phyloP scores from a whole-genome alignment of 2,329 filamentous ascomycete species.

The Escovopsis weberi region DNA sequence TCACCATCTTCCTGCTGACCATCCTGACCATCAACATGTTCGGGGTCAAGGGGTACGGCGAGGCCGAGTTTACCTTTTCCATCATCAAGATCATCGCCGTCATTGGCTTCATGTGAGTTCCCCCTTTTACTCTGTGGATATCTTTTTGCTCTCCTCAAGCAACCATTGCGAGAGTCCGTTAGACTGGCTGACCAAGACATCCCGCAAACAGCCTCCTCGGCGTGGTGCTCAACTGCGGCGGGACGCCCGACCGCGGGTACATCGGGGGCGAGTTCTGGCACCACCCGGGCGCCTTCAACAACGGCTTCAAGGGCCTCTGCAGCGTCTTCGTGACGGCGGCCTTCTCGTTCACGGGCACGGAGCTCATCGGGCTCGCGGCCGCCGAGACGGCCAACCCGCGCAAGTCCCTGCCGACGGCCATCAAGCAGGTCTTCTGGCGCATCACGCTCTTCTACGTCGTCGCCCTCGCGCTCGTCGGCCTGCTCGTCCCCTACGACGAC shows the following conservation, averaged over 20 bases:
- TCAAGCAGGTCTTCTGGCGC: constrained; percentile 92
- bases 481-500: constrained; percentile 65
- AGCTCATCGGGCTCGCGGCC: constrained; percentile 60
- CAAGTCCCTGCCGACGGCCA: constrained; percentile 69
- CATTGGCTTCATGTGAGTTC: constrained; percentile 67
- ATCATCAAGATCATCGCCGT: constrained; percentile 77
- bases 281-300: constrained; percentile 64
- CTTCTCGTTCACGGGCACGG: constrained; percentile 62
- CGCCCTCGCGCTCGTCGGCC: constrained; percentile 62
- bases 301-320: constrained; percentile 72
- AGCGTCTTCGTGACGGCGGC: constrained; percentile 63
- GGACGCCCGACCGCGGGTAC: constrained; percentile 57
- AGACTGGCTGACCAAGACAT: background rate
- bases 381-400: constrained; percentile 64
- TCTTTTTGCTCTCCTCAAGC: constrained; percentile 5
- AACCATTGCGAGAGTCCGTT: background rate
- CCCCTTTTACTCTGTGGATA: background rate
- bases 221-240: constrained; percentile 72
- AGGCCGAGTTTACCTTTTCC: constrained; percentile 79
- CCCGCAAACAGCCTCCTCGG: constrained; percentile 51
- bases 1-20: constrained; percentile 62
- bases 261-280: constrained; percentile 68
- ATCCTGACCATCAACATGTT: constrained; percentile 78
- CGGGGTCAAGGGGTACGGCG: constrained; percentile 77
- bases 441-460: constrained; percentile 84